Base-by-base conservation (phyloP, 805 yeast species). In the Kazachstania kunashirensis region DNA sequence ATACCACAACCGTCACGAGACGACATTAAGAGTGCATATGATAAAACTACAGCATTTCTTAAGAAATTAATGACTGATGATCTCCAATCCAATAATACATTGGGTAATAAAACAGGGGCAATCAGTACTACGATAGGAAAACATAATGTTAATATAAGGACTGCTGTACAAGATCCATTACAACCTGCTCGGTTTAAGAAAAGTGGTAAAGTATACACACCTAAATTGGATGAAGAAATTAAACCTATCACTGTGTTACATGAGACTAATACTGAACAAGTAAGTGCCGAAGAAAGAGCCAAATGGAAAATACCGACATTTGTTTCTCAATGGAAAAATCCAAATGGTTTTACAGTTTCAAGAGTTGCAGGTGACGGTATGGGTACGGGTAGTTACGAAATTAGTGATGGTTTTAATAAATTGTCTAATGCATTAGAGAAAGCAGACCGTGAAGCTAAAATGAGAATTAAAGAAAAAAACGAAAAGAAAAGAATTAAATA, bases 301-400 rank as follows among this genome's bases (percentile, higher is more conserved):
- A 70, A 73, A 42, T 89, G 96, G 96, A 69, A 71, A 33, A 85
- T 92, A 21, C 97, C 97, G 0, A 78, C 95, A 0, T 84, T 94
- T 1, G 73, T 89, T 0, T 89, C 97, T 1, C 85, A 84, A 56
- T 92, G 97, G 96, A 88, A 86, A 57, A 92, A 92, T 57, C 84
- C 88, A 13, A 81, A 83, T 47, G 96, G 97, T 1, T 84, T 77
- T 53, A 77, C 95, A 1, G 78, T 88, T 31, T 76, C 81, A 50
- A 66, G 96, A 41, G 64, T 84, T 2, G 69, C 71, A 11, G 70
- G 65, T 37, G 67, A 67, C 0, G 61, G 67, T 2, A 59, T 56
- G 21, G 57, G 50, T 9, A 59, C 62, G 6, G 57, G 63, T 0
- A 42, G 51, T 19, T 50, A 54, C 24, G 59, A 65, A 15, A 68